Evolutionary conservation across 225 moss, liverwort and hornwort genomes (phyloP).

Genomic region (Pseudoscleropodium purum): DNA sequence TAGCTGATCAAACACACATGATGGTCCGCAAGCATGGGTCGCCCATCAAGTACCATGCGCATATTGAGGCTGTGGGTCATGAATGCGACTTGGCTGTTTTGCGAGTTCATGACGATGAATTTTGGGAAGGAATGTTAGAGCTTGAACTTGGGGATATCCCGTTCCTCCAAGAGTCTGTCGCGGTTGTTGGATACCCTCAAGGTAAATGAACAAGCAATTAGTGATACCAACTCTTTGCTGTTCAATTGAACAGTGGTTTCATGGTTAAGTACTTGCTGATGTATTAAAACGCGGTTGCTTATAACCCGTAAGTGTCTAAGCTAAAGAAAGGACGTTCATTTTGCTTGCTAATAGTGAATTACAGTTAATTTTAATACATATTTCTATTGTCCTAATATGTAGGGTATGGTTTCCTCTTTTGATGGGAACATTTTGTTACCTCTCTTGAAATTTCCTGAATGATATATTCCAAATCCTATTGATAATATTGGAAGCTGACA

Average conservation of each 20-base stretch:
- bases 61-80: slow-evolving; percentile 88
- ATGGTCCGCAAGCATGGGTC: slow-evolving; percentile 94
- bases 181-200: slow-evolving; percentile 97
- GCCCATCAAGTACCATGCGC: slow-evolving; percentile 80
- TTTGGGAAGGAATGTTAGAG: slow-evolving; percentile 89
- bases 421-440: not conserved
- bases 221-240: not conserved
- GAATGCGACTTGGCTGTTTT: slow-evolving; percentile 90
- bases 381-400: not conserved
- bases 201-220: slow-evolving; percentile 21
- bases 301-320: not conserved
- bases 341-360: not conserved
- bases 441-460: not conserved
- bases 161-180: slow-evolving; percentile 87
- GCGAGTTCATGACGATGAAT: slow-evolving; percentile 65
- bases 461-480: not conserved
- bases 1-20: slow-evolving; percentile 93
- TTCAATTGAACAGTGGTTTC: not conserved
- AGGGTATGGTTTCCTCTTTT: not conserved
- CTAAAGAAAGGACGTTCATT: not conserved
- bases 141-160: slow-evolving; percentile 88
- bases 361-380: not conserved
- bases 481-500: not conserved
- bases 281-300: not conserved
- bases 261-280: not conserved